Evolutionary conservation across 75 land plant genomes (phyloP).

Genomic region (Gnetum montanum): DNA sequence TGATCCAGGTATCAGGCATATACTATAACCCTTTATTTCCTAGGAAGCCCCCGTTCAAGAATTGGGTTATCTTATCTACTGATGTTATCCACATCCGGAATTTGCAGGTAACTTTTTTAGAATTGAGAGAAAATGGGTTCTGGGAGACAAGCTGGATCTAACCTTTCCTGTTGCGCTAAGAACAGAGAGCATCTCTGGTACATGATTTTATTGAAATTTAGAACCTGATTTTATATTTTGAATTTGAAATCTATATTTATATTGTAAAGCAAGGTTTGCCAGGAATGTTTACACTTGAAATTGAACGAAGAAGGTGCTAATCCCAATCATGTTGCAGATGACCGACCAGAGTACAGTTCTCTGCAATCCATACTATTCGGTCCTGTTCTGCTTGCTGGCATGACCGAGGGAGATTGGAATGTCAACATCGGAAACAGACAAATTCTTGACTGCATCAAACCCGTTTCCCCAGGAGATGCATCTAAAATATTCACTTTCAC

Average conservation of each 20-base stretch:
- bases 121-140: constrained; percentile 46
- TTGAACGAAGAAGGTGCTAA: not conserved
- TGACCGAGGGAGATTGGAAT: constrained; percentile 49
- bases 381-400: constrained; percentile 71
- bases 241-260: no score
- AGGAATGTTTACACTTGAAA: no score
- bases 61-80: no score
- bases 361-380: constrained; percentile 75
- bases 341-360: constrained; percentile 46
- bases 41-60: no score
- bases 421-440: constrained; percentile 13
- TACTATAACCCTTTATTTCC: no score
- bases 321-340: constrained; percentile 40
- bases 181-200: constrained; percentile 80
- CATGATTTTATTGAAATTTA: not conserved
- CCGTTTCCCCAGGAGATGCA: constrained; percentile 26
- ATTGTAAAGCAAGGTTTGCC: no score
- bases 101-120: constrained; percentile 54
- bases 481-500: constrained; percentile 28
- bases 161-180: constrained; percentile 47
- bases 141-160: constrained; percentile 44
- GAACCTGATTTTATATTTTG: not conserved
- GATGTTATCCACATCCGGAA: no score
- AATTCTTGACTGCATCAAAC: constrained; percentile 26
- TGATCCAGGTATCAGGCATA: constrained; percentile 38